phyloP scores from a whole-genome alignment of 140 eudicot genomes.

The Anethum foeniculum region DNA sequence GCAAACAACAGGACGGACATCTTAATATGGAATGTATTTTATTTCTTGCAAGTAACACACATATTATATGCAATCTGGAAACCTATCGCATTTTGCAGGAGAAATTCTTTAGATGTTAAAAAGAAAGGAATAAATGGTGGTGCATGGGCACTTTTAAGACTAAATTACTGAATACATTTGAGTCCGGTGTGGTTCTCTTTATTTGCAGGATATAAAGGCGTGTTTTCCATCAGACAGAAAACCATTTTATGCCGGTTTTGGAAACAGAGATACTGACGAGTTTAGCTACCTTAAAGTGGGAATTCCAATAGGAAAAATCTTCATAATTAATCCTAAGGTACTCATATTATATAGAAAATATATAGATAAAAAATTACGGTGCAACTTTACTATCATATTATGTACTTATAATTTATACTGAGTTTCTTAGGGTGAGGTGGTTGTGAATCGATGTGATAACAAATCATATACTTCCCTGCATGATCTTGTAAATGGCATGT shows the following conservation, averaged over 20 bases:
- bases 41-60: neutral
- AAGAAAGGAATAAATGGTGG: neutral
- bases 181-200: neutral
- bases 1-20: neutral
- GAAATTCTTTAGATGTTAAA: neutral
- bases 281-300: constrained; percentile 87
- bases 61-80: neutral
- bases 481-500: constrained; percentile 71
- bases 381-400: neutral
- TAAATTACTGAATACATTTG: neutral
- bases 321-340: constrained; percentile 93
- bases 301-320: constrained; percentile 78
- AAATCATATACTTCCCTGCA: constrained; percentile 79
- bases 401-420: constrained; percentile 1
- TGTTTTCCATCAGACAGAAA: constrained; percentile 72
- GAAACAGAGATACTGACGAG: constrained; percentile 94
- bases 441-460: constrained; percentile 60
- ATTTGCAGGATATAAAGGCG: constrained; percentile 66
- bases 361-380: neutral
- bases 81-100: neutral
- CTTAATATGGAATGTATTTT: neutral
- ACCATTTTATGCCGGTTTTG: constrained; percentile 98
- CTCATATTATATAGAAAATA: neutral
- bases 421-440: constrained; percentile 64
- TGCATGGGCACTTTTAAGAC: neutral